Conservation (phyloP, 345 rosid species). For the Barbarea vulgaris region DNA sequence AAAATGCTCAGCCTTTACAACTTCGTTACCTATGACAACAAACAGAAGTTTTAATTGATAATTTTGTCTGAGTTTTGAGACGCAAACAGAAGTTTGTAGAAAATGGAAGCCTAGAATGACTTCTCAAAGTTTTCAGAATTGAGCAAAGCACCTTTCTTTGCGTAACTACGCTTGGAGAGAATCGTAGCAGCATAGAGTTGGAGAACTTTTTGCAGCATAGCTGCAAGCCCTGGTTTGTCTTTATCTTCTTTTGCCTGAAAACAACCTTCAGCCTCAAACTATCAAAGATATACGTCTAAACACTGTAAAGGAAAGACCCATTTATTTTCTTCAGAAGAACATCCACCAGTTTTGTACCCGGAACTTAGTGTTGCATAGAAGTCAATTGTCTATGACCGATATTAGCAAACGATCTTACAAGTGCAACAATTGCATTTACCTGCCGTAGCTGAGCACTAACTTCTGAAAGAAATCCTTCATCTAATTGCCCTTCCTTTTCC, state of each 20-base stretch:
- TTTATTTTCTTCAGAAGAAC: background rate
- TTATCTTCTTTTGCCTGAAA: constrained; percentile 84
- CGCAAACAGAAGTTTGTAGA: background rate
- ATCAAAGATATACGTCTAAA: background rate
- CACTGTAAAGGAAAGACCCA: background rate
- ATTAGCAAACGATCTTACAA: background rate
- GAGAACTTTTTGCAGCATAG: constrained; percentile 91
- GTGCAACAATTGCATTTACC: constrained; percentile 44
- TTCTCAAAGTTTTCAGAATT: background rate
- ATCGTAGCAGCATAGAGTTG: constrained; percentile 79
- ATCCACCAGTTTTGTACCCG: background rate
- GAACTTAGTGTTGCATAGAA: background rate
- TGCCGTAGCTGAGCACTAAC: constrained; percentile 89
- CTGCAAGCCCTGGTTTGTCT: constrained; percentile 89
- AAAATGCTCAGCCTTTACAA: constrained; percentile 70
- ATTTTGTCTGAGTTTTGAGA: background rate
- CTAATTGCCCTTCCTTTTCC: constrained; percentile 80
- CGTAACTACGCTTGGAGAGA: constrained; percentile 92
- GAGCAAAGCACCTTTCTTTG: constrained; percentile 68
- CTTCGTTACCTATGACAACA: constrained; percentile 61
- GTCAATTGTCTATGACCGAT: background rate
- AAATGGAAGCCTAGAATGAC: constrained; percentile 1
- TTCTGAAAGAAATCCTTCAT: constrained; percentile 93
- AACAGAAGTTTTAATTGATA: background rate
- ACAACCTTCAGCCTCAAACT: constrained; percentile 38